Conservation (phyloP, 2,329 filamentous ascomycete genomes). For the Fusarium citri region DNA sequence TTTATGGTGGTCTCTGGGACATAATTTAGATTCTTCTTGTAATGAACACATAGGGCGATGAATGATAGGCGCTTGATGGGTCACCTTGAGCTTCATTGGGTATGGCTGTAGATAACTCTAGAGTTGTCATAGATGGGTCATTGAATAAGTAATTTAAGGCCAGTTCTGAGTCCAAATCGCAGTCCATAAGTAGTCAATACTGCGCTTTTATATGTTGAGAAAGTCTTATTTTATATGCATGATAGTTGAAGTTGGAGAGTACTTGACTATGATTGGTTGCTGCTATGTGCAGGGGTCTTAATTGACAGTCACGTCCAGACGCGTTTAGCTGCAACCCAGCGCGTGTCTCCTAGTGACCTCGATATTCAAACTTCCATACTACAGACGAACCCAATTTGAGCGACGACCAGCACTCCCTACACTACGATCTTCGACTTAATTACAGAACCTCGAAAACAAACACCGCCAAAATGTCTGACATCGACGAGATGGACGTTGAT, state of each 20-base stretch:
- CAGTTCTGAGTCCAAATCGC: not conserved
- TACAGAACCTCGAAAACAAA: not conserved
- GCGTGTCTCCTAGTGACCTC: constrained; percentile 49
- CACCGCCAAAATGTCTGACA: constrained; percentile 65
- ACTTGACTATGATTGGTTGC: constrained; percentile 22
- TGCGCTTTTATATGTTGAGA: not conserved
- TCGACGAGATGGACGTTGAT: constrained; percentile 72
- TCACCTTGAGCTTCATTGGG: constrained; percentile 5
- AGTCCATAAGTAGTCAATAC: not conserved
- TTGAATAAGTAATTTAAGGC: constrained; percentile 1
- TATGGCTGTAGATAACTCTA: constrained; percentile 21
- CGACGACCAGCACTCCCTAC: not conserved
- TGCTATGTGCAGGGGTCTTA: constrained; percentile 39
- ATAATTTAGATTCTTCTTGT: constrained; percentile 37
- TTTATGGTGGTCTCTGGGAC: constrained; percentile 16
- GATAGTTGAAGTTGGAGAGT: not conserved
- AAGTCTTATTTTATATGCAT: not conserved
- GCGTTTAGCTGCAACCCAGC: constrained; percentile 41
- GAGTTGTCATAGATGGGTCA: constrained; percentile 9
- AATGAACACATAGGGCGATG: constrained; percentile 42
- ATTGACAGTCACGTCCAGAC: constrained; percentile 47
- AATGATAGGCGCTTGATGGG: constrained; percentile 37
- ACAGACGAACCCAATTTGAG: constrained; percentile 3
- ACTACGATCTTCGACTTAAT: not conserved
- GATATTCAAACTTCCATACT: constrained; percentile 23